These are phyloP conservation scores for Alternaria brassicicola DNA, from an alignment of 2,329 filamentous ascomycete genomes.

Conservation along the genomic window DNA sequence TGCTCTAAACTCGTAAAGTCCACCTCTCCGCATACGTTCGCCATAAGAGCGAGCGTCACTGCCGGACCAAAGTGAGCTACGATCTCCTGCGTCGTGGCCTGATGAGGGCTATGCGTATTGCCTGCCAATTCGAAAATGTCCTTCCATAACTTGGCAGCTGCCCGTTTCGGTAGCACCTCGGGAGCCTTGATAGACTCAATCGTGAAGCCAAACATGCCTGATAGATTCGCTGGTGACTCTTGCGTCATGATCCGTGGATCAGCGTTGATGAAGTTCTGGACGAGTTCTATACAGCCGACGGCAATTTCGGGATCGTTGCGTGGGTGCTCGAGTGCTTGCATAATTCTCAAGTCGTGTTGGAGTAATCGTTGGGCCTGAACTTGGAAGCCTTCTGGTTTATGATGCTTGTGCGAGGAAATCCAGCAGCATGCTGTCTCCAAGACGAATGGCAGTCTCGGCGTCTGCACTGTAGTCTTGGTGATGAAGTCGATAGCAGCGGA, in stretches of 20 bases:
- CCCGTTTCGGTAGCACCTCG: conserved; percentile 76
- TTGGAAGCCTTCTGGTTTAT: conserved; percentile 49
- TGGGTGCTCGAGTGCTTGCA: conserved; percentile 67
- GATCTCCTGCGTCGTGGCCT: conserved; percentile 44
- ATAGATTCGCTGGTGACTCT: conserved; percentile 62
- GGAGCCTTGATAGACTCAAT: conserved; percentile 71
- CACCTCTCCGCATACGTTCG: conserved; percentile 46
- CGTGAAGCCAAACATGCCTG: conserved; percentile 73
- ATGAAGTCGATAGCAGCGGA: conserved; percentile 71
- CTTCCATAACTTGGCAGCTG: conserved; percentile 75
- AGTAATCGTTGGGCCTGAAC: conserved; percentile 50
- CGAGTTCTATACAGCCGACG: conserved; percentile 75
- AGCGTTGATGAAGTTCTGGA: conserved; percentile 67
- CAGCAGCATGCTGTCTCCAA: conserved; percentile 76
- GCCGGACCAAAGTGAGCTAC: conserved; percentile 41
- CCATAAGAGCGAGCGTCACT: conserved; percentile 40
- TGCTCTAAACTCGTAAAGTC: conserved; percentile 44
- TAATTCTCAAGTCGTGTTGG: conserved; percentile 66
- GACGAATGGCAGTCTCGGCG: conserved; percentile 70
- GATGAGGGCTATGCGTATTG: conserved; percentile 35
- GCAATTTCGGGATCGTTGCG: conserved; percentile 73
- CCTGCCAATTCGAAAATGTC: conserved; percentile 45
- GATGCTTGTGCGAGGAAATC: conserved; percentile 52
- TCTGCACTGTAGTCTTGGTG: conserved; percentile 62
- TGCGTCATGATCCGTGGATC: conserved; percentile 68